phyloP scores from a whole-genome alignment of 2,329 filamentous ascomycete species.

The Xylariales sp. region DNA sequence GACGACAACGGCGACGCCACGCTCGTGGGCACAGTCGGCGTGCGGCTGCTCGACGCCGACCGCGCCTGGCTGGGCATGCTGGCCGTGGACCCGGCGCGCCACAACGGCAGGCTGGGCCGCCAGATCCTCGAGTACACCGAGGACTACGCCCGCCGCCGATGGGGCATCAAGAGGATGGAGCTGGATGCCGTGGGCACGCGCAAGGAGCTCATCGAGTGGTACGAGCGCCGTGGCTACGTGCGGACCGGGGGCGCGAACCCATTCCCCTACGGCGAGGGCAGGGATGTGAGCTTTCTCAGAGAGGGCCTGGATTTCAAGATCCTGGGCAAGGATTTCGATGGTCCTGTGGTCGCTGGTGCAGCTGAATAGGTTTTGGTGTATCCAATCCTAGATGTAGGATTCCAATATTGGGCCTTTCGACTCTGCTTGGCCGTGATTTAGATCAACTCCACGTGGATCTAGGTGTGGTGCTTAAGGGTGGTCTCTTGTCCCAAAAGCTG shows the following conservation, averaged over 20 bases:
- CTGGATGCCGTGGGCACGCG: constrained; percentile 40
- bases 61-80: constrained; percentile 43
- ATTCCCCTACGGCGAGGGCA: constrained; percentile 42
- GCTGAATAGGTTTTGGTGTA: too few species aligned
- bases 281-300: too few species aligned
- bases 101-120: constrained; percentile 39
- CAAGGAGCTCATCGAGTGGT: constrained; percentile 41
- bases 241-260: constrained; percentile 32
- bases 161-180: constrained; percentile 31
- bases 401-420: too few species aligned
- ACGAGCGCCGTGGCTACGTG: constrained; percentile 36
- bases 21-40: constrained; percentile 40
- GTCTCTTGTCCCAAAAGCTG: too few species aligned
- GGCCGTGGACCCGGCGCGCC: constrained; percentile 37
- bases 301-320: too few species aligned
- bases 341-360: too few species aligned
- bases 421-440: too few species aligned
- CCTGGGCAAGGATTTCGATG: too few species aligned
- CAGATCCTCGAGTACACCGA: constrained; percentile 37
- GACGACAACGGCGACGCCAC: constrained; percentile 8
- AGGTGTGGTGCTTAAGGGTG: too few species aligned
- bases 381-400: too few species aligned
- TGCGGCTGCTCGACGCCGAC: constrained; percentile 22
- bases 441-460: too few species aligned
- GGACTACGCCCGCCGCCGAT: constrained; percentile 25